Percentiles rank a stretch among this genome's conserved stretches.
These are phyloP conservation scores for Isoetes taiwanensis DNA, from an alignment of 75 land plant species.

Conservation along the genomic window DNA sequence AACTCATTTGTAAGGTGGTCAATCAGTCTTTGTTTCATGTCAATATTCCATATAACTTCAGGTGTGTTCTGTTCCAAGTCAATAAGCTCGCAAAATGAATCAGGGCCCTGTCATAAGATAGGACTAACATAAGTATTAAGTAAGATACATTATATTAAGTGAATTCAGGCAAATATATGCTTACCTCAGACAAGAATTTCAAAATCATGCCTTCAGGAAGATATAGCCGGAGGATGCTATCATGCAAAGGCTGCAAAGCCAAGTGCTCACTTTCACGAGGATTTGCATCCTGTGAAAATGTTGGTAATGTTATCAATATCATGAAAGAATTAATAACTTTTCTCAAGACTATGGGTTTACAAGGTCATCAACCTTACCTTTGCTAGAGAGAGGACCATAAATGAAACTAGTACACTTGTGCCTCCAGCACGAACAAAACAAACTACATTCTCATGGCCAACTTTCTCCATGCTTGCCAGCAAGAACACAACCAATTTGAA, in stretches of 20 bases:
- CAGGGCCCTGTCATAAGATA: constrained; percentile 19
- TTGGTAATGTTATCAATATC: too few relatives aligned
- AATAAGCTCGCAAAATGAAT: constrained; percentile 20
- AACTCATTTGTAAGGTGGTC: constrained; percentile 26
- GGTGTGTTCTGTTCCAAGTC: constrained; percentile 29
- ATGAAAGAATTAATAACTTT: too few relatives aligned
- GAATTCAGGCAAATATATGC: background rate
- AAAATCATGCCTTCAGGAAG: constrained; percentile 36
- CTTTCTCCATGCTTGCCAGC: constrained; percentile 24
- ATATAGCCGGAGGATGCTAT: constrained; percentile 29
- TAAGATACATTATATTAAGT: background rate
- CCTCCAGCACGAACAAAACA: constrained; percentile 37
- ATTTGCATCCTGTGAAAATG: too few relatives aligned
- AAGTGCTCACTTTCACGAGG: too few relatives aligned
- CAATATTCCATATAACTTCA: constrained; percentile 33
- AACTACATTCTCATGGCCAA: constrained; percentile 27
- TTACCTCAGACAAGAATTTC: constrained; percentile 42
- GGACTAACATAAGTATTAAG: background rate
- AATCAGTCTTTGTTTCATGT: constrained; percentile 26
- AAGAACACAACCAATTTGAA: constrained; percentile 35
- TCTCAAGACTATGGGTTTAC: too few relatives aligned
- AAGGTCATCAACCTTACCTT: constrained; percentile 18
- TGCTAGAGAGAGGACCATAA: constrained; percentile 28
- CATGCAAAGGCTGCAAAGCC: constrained; percentile 33
- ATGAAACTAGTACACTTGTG: constrained; percentile 24